Evolutionary conservation across 345 rosid species (phyloP).

Genomic region (Linum tenue): DNA sequence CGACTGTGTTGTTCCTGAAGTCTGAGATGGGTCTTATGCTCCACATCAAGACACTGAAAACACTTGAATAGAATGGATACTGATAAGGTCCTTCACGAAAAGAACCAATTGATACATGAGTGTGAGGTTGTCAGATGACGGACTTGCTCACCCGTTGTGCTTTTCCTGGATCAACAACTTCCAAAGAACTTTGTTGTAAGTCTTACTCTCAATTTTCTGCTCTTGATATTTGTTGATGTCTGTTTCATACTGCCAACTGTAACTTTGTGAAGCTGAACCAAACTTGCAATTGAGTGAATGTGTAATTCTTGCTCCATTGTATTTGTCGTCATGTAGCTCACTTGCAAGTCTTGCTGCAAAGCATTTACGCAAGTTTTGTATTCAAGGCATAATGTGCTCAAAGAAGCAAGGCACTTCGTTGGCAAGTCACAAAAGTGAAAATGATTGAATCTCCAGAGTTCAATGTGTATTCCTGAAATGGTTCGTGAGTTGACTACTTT

Average conservation of each 20-base stretch:
- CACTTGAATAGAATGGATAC: not conserved
- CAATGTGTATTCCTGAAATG: not conserved
- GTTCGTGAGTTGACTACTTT: not conserved
- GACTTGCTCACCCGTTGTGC: not conserved
- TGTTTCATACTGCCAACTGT: not conserved
- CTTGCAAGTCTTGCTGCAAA: not conserved
- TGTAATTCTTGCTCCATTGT: not conserved
- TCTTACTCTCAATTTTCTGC: not conserved
- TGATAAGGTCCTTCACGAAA: not conserved
- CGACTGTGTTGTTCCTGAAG: constrained; percentile 24
- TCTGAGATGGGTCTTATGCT: constrained; percentile 11
- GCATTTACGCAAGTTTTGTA: not conserved
- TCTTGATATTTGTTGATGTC: too few species aligned
- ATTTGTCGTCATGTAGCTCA: not conserved
- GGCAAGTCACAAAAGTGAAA: not conserved
- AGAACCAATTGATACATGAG: not conserved
- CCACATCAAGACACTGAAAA: not conserved
- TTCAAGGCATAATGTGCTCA: not conserved
- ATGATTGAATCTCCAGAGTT: not conserved
- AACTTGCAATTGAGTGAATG: not conserved
- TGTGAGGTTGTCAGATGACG: not conserved
- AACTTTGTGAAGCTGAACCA: not conserved
- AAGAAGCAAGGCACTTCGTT: not conserved
- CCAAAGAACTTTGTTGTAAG: not conserved
- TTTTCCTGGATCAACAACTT: not conserved